phyloP scores from a whole-genome alignment of 345 rosid genomes.

The Ceriops zippeliana region DNA sequence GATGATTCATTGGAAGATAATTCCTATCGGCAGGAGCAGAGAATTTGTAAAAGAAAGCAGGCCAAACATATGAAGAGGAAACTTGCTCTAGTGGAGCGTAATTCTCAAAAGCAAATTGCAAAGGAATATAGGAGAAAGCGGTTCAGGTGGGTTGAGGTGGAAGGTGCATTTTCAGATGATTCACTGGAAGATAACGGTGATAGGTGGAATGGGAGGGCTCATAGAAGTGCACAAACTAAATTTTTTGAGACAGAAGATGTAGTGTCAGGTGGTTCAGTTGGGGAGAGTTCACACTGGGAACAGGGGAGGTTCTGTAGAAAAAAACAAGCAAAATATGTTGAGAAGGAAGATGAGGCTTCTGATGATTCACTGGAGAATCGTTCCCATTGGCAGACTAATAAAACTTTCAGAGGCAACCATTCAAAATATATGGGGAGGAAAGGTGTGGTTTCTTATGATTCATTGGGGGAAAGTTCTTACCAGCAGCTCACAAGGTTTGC shows the following conservation, averaged over 20 bases:
- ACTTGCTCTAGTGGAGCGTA: constrained; percentile 39
- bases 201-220: constrained; percentile 15
- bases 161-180: constrained; percentile 36
- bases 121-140: constrained; percentile 31
- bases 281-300: constrained; percentile 26
- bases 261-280: constrained; percentile 49
- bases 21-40: constrained; percentile 22
- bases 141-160: constrained; percentile 28
- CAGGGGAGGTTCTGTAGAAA: constrained; percentile 25
- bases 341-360: constrained; percentile 32
- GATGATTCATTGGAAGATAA: constrained; percentile 31
- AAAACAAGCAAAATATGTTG: constrained; percentile 28
- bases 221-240: constrained; percentile 18
- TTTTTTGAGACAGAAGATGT: constrained; percentile 39
- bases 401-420: constrained; percentile 27
- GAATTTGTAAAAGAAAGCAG: constrained; percentile 29
- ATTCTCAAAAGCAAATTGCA: constrained; percentile 28
- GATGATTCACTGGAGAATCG: constrained; percentile 40
- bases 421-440: constrained; percentile 25
- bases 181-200: constrained; percentile 31
- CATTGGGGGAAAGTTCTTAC: constrained; percentile 20
- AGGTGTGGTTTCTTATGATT: constrained; percentile 25
- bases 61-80: constrained; percentile 37
- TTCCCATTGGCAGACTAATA: constrained; percentile 6
- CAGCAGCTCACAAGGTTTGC: constrained; percentile 21